phyloP scores from a whole-genome alignment of 495 filamentous ascomycete genomes.

The Tirmania nivea region DNA sequence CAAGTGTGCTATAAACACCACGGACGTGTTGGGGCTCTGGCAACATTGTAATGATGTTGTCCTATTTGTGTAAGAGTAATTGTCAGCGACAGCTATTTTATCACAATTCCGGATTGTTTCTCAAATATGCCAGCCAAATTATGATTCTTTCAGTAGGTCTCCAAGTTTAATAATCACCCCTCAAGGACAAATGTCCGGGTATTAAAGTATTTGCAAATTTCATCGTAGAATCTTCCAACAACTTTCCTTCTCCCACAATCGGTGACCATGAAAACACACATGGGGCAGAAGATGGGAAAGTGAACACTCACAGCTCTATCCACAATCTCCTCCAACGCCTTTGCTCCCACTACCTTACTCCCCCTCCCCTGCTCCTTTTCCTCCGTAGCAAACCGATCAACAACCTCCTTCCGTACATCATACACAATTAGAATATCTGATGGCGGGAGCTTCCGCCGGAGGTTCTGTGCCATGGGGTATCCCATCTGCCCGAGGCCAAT shows the following conservation, averaged over 20 bases:
- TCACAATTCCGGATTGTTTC: no score
- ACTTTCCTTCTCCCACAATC: no score
- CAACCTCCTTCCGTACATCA: conserved; percentile 29
- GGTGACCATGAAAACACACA: no score
- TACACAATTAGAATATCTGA: conserved; percentile 46
- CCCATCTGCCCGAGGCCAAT: conserved; percentile 78
- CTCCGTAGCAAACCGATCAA: no score
- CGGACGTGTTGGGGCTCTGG: conserved; percentile 64
- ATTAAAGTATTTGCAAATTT: no score
- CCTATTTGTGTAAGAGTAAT: conserved; percentile 26
- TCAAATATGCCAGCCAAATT: no score
- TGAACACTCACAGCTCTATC: conserved; percentile 50
- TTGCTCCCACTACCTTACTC: conserved; percentile 33
- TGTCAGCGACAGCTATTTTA: no score
- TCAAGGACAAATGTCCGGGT: no score
- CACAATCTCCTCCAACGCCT: conserved; percentile 37
- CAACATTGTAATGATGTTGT: conserved; percentile 56
- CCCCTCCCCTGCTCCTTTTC: no score
- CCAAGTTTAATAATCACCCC: no score
- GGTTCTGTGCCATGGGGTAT: conserved; percentile 73
- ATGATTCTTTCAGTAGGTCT: no score
- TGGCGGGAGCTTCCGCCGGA: conserved; percentile 51
- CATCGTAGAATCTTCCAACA: no score
- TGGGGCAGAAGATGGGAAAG: conserved; percentile 6
- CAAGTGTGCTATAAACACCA: conserved; percentile 32